phyloP scores from a whole-genome alignment of 2,329 filamentous ascomycete genomes.

The Periconia macrospinosa region DNA sequence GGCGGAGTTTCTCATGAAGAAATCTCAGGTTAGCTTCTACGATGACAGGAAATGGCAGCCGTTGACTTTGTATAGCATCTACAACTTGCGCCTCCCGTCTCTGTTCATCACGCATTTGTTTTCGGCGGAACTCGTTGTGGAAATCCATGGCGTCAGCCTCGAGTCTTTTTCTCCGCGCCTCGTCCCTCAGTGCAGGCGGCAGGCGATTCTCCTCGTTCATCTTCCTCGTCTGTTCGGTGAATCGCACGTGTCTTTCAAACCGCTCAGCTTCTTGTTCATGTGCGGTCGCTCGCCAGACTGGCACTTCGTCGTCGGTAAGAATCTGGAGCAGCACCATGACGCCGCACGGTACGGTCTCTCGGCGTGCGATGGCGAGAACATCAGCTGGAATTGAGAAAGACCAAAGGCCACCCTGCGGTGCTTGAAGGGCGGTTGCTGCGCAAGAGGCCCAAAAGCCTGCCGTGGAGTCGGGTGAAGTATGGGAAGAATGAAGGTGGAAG shows the following conservation, averaged over 20 bases:
- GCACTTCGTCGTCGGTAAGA: conserved; percentile 55
- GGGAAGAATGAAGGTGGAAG: conserved; percentile 16
- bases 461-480: conserved; percentile 11
- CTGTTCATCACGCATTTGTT: conserved; percentile 17
- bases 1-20: conserved; percentile 12
- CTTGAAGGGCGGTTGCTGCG: conserved; percentile 57
- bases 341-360: conserved; percentile 61
- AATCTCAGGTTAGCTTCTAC: conserved; percentile 18
- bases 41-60: conserved; percentile 20
- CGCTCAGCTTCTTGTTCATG: conserved; percentile 17
- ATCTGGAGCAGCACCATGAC: conserved; percentile 59
- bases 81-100: conserved; percentile 16
- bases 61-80: conserved; percentile 23
- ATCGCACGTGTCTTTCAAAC: conserved; percentile 22
- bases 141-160: conserved; percentile 18
- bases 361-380: conserved; percentile 54
- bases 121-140: conserved; percentile 17
- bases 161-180: conserved; percentile 15
- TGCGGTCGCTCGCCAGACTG: conserved; percentile 53
- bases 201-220: conserved; percentile 20
- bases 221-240: conserved; percentile 16
- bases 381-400: conserved; percentile 61
- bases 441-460: conserved; percentile 61
- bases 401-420: conserved; percentile 60
- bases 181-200: conserved; percentile 20